Conservation (phyloP, 2,329 filamentous ascomycete genomes). For the Coniella vitis region DNA sequence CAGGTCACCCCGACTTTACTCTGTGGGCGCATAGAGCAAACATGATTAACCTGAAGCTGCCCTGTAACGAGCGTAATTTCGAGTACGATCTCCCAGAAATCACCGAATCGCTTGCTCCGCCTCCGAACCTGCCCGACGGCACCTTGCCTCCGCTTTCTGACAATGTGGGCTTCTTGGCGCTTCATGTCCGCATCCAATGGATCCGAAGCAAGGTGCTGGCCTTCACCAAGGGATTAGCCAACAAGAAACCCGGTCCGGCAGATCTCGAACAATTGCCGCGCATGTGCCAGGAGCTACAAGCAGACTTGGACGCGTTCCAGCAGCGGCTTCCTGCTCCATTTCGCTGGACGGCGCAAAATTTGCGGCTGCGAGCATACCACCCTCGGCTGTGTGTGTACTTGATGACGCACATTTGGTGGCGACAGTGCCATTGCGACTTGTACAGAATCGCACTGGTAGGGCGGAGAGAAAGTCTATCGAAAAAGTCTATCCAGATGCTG, state of each 20-base stretch:
- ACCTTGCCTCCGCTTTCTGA: conserved; percentile 40
- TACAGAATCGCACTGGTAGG: conserved; percentile 47
- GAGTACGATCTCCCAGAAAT: conserved; percentile 52
- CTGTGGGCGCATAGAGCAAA: conserved; percentile 35
- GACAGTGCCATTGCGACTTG: conserved; percentile 51
- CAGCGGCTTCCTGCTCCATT: conserved; percentile 48
- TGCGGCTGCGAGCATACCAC: conserved; percentile 50
- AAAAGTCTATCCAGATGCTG: conserved; percentile 35
- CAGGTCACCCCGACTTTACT: conserved; percentile 39
- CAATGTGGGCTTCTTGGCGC: conserved; percentile 47
- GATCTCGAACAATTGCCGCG: conserved; percentile 39
- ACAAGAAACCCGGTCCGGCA: conserved; percentile 30
- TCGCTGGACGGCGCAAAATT: conserved; percentile 50
- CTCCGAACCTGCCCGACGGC: conserved; percentile 34
- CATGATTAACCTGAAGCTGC: conserved; percentile 38
- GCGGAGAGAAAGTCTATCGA: conserved; percentile 44
- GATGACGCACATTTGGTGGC: conserved; percentile 56
- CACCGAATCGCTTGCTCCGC: conserved; percentile 42
- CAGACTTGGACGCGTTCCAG: conserved; percentile 43
- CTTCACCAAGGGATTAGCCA: conserved; percentile 39
- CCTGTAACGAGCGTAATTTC: conserved; percentile 44
- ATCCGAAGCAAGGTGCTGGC: conserved; percentile 48
- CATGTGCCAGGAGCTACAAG: conserved; percentile 40
- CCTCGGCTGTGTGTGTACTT: conserved; percentile 50
- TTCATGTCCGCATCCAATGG: conserved; percentile 50